Evolutionary conservation across 768 basidiomycete genomes (phyloP).

Genomic region (Amanita pallidorosea): DNA sequence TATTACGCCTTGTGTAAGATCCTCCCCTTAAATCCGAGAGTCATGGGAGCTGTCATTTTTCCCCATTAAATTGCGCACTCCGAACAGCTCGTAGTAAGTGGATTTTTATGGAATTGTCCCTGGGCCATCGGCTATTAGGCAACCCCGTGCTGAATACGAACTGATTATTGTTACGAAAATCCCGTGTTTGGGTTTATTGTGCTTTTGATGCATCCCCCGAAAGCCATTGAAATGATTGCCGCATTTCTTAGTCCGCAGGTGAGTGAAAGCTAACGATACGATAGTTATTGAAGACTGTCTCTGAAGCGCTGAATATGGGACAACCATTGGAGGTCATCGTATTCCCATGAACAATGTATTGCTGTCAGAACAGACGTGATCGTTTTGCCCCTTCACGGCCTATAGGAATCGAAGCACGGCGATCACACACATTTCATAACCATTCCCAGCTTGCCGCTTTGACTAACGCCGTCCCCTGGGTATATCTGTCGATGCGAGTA

Average conservation of each 20-base stretch:
- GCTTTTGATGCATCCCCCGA: not conserved
- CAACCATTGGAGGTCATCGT: not conserved
- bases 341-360: not conserved
- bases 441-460: constrained; percentile 8
- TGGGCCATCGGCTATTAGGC: not conserved
- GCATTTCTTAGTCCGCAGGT: not conserved
- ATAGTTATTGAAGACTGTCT: not conserved
- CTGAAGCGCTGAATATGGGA: not conserved
- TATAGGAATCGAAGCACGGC: constrained; percentile 16
- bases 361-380: not conserved
- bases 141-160: not conserved
- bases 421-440: constrained; percentile 17
- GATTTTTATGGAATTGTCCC: not conserved
- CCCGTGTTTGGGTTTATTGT: not conserved
- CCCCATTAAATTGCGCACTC: too few species aligned
- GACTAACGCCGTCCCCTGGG: constrained; percentile 3
- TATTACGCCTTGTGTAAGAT: not conserved
- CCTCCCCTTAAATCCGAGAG: not conserved
- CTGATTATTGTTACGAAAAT: not conserved
- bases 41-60: not conserved
- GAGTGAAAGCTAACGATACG: not conserved
- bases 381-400: not conserved
- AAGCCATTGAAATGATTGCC: not conserved
- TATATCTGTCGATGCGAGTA: not conserved
- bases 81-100: not conserved